Evolutionary conservation across 768 basidiomycete species (phyloP), one percentile per base, ranked within the genome.

Genomic region (Serendipita indica): DNA sequence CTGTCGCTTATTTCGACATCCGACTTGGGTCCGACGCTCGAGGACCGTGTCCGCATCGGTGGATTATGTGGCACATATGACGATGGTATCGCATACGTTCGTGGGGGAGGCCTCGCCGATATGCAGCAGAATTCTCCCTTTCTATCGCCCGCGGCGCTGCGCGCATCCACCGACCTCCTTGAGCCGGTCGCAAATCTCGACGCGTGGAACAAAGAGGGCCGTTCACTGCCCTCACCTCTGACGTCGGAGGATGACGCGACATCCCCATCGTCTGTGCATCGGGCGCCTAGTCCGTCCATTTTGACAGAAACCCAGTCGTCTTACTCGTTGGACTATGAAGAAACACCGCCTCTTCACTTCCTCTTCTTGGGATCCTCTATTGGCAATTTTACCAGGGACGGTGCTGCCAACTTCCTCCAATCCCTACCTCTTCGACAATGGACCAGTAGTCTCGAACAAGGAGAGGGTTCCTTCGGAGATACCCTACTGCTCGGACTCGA

Each of bases 11-110:
- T 99, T 62, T 68, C 76, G 54, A 64, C 67, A 13, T 86, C 86
- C 12, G 64, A 67, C 3, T 67, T 70, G 37, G 89, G 89, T 28
- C 64, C 72, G 7, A 69, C 73, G 33, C 74, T 91, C 1, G 62
- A 72, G 27, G 87, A 83, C 52, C 90, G 88, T 65, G 82, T 98
- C 33, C 73, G 79, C 1, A 82, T 81, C 35, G 83, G 82, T 60
- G 96, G 93, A 20, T 77, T 97, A 63, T 88, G 88, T 68, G 94
- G 89, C 22, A 94, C 90, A 2, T 98, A 90, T 68, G 83, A 94
- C 54, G 84, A 85, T 30, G 92, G 93, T 1, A 73, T 98, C 39
- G 82, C 82, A 60, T 91, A 85, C 66, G 76, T 93, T 58, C 71
- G 79, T 39, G 74, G 80, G 43, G 84, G 84, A 7, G 83, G 81